Evolutionary conservation across 2,329 filamentous ascomycete species (phyloP).

Genomic region (Xylaria sp.): DNA sequence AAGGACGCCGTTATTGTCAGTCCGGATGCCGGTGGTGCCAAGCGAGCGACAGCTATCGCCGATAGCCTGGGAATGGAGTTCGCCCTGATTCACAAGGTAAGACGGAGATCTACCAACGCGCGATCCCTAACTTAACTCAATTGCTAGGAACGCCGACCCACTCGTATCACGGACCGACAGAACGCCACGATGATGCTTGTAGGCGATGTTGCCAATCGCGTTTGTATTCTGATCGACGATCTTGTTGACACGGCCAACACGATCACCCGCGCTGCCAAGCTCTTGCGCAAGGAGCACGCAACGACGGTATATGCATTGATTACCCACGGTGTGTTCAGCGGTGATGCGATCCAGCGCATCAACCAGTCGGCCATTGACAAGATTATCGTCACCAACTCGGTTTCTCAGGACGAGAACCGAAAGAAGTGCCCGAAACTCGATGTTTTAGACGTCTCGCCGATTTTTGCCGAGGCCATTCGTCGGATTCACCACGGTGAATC

Average conservation of each 20-base stretch:
- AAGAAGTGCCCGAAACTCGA: slow-evolving; percentile 79
- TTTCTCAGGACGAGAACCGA: slow-evolving; percentile 80
- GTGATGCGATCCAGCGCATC: slow-evolving; percentile 89
- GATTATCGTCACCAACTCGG: slow-evolving; percentile 91
- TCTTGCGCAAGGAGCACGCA: slow-evolving; percentile 96
- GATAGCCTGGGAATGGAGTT: slow-evolving; percentile 92
- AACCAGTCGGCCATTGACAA: slow-evolving; percentile 91
- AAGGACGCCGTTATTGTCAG: slow-evolving; percentile 88
- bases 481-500: slow-evolving; percentile 96
- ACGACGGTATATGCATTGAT: slow-evolving; percentile 84
- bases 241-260: slow-evolving; percentile 95
- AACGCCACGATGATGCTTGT: slow-evolving; percentile 96
- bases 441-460: slow-evolving; percentile 81
- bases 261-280: slow-evolving; percentile 89
- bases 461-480: slow-evolving; percentile 93
- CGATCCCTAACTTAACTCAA: slow-evolving; percentile 33
- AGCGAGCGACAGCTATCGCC: slow-evolving; percentile 90
- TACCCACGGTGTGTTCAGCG: slow-evolving; percentile 91
- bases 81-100: slow-evolving; percentile 95
- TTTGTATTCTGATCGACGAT: slow-evolving; percentile 89
- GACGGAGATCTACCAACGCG: slow-evolving; percentile 28
- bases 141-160: slow-evolving; percentile 75
- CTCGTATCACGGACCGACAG: slow-evolving; percentile 79
- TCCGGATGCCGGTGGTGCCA: slow-evolving; percentile 92
- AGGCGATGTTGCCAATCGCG: slow-evolving; percentile 73